Evolutionary conservation across 805 yeast genomes (phyloP).

Genomic region (Sungouiozyma ichnusensis): DNA sequence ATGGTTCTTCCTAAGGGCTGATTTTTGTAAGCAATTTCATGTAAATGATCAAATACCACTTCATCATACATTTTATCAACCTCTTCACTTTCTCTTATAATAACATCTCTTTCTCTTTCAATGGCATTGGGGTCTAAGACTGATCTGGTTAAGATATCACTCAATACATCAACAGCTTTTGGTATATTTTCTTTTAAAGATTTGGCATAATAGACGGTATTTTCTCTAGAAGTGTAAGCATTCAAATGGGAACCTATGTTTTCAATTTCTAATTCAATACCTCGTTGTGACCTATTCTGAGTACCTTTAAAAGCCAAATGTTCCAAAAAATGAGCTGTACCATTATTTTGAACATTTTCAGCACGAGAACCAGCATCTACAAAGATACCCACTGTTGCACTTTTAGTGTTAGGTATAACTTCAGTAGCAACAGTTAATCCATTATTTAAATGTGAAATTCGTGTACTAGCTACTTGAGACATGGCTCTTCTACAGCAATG

Average conservation of each 20-base stretch:
- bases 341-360: constrained; percentile 72
- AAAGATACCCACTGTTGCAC: constrained; percentile 98
- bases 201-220: constrained; percentile 93
- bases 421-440: constrained; percentile 95
- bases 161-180: constrained; percentile 72
- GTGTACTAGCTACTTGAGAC: constrained; percentile 9
- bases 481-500: not conserved
- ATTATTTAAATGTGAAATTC: constrained; percentile 69
- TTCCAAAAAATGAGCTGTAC: constrained; percentile 96
- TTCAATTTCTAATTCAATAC: constrained; percentile 86
- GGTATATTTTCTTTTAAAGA: constrained; percentile 73
- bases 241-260: constrained; percentile 94
- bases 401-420: constrained; percentile 69
- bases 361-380: constrained; percentile 98
- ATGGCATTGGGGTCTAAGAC: constrained; percentile 74
- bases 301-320: constrained; percentile 97
- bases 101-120: constrained; percentile 93
- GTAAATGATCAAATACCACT: constrained; percentile 93
- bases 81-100: constrained; percentile 92
- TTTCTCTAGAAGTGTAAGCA: constrained; percentile 97
- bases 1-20: constrained; percentile 96
- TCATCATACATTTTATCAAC: constrained; percentile 98
- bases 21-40: constrained; percentile 78
- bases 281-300: constrained; percentile 61
- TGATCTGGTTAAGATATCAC: constrained; percentile 83